A percentile compares a stretch with the other conserved stretches of the same genome.
Conservation (phyloP, 1,139 yeast genomes). For the Pneumocystis carinii region DNA sequence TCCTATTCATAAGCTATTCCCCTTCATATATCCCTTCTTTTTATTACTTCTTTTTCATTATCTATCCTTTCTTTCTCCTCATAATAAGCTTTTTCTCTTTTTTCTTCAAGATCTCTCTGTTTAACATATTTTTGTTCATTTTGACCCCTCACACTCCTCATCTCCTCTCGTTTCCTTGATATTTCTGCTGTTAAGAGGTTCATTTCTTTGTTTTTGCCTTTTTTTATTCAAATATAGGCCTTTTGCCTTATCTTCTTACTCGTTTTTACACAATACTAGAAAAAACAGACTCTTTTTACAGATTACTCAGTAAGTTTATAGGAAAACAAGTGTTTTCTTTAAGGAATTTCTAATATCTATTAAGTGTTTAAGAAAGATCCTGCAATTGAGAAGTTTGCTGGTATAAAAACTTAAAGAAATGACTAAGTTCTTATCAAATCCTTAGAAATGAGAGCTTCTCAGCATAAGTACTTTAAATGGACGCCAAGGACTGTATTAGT, state of each 20-base stretch:
- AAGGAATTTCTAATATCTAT: background rate
- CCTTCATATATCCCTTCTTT: slow-evolving; percentile 10
- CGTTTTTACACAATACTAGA: too few relatives aligned
- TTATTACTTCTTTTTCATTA: slow-evolving; percentile 14
- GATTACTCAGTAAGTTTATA: too few relatives aligned
- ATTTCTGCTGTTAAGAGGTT: slow-evolving; percentile 12
- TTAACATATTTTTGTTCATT: slow-evolving; percentile 13
- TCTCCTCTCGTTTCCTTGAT: slow-evolving; percentile 7
- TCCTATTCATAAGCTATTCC: slow-evolving; percentile 11
- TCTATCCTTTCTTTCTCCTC: slow-evolving; percentile 21
- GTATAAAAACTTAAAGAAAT: background rate
- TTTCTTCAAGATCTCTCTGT: slow-evolving; percentile 18
- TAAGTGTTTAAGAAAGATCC: background rate
- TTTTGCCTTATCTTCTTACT: too few relatives aligned
- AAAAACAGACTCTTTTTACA: too few relatives aligned
- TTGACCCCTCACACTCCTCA: slow-evolving; percentile 2
- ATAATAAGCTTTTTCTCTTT: slow-evolving; percentile 15
- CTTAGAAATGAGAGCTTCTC: background rate
- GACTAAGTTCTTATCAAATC: background rate
- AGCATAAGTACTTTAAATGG: background rate
- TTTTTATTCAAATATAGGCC: background rate
- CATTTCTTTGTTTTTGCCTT: slow-evolving; percentile 1
- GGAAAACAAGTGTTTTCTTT: background rate
- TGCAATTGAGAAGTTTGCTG: background rate
- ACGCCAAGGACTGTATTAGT: background rate